Evolutionary conservation across 2,329 filamentous ascomycete genomes (phyloP).

Genomic region (Talaromyces sp.): DNA sequence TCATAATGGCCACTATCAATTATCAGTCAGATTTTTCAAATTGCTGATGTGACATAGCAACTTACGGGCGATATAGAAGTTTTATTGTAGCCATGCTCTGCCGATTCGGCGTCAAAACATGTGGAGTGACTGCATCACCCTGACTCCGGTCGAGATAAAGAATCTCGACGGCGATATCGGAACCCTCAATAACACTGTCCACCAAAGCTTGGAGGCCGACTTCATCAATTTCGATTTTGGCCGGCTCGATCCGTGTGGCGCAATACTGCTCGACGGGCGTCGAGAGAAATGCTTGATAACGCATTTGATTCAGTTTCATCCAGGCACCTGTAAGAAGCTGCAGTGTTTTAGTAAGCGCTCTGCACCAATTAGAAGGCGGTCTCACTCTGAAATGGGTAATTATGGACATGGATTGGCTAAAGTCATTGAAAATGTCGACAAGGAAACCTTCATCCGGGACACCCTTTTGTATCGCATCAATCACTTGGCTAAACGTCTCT

Average conservation of each 20-base stretch:
- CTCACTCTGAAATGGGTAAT: constrained; percentile 74
- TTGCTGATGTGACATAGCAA: constrained; percentile 10
- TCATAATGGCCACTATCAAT: constrained; percentile 78
- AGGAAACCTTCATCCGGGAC: constrained; percentile 59
- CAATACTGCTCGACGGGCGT: constrained; percentile 65
- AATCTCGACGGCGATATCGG: constrained; percentile 76
- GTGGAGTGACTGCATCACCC: constrained; percentile 65
- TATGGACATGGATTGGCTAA: constrained; percentile 64
- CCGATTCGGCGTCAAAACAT: constrained; percentile 36
- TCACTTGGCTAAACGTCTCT: constrained; percentile 62
- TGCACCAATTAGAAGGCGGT: constrained; percentile 10
- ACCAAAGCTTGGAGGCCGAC: constrained; percentile 75
- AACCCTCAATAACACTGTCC: constrained; percentile 74
- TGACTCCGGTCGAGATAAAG: constrained; percentile 85
- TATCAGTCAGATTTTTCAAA: neutral
- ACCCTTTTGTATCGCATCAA: constrained; percentile 52
- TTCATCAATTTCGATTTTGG: constrained; percentile 82
- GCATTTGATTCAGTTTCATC: constrained; percentile 68
- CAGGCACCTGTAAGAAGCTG: constrained; percentile 78
- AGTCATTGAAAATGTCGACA: constrained; percentile 69
- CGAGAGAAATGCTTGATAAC: constrained; percentile 70
- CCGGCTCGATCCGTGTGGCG: constrained; percentile 65
- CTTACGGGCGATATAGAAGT: constrained; percentile 64
- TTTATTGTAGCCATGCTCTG: constrained; percentile 60
- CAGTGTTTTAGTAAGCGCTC: constrained; percentile 15